Percentiles rank a stretch among this genome's conserved stretches.
Evolutionary conservation across 2,329 filamentous ascomycete species (phyloP).

Genomic region (Scedosporium dehoogii): DNA sequence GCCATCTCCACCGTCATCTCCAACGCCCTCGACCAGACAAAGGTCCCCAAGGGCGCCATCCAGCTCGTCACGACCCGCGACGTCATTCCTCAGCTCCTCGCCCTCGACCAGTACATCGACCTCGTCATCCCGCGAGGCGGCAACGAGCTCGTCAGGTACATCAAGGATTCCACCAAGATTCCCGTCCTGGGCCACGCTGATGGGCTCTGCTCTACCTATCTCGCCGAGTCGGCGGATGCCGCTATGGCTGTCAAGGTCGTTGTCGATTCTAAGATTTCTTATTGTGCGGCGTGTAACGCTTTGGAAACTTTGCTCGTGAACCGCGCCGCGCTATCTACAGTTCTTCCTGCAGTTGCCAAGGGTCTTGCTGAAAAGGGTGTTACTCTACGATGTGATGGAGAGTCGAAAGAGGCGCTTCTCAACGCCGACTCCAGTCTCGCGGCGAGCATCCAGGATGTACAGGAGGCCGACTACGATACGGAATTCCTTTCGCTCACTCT

Average conservation of each 20-base stretch:
- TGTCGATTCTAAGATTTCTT: constrained; percentile 86
- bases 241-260: constrained; percentile 66
- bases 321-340: constrained; percentile 52
- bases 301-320: constrained; percentile 88
- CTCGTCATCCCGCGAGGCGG: constrained; percentile 88
- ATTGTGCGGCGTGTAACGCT: constrained; percentile 91
- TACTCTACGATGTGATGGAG: constrained; percentile 66
- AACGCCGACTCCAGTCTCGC: constrained; percentile 30
- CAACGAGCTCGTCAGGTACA: constrained; percentile 81
- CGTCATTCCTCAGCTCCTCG: constrained; percentile 78
- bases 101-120: constrained; percentile 79
- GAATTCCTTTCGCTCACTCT: constrained; percentile 82
- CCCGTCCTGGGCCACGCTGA: constrained; percentile 95
- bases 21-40: constrained; percentile 57
- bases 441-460: constrained; percentile 51
- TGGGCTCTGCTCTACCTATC: constrained; percentile 79
- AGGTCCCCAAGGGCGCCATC: constrained; percentile 76
- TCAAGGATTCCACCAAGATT: constrained; percentile 86
- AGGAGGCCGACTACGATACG: constrained; percentile 67
- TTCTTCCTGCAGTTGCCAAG: constrained; percentile 63
- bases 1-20: constrained; percentile 84
- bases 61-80: constrained; percentile 93
- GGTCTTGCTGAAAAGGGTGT: constrained; percentile 71
- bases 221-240: constrained; percentile 67
- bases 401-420: constrained; percentile 54